Evolutionary conservation across 2,329 filamentous ascomycete species (phyloP), one percentile per base, ranked within the genome.

Genomic region (Fusarium illudens): DNA sequence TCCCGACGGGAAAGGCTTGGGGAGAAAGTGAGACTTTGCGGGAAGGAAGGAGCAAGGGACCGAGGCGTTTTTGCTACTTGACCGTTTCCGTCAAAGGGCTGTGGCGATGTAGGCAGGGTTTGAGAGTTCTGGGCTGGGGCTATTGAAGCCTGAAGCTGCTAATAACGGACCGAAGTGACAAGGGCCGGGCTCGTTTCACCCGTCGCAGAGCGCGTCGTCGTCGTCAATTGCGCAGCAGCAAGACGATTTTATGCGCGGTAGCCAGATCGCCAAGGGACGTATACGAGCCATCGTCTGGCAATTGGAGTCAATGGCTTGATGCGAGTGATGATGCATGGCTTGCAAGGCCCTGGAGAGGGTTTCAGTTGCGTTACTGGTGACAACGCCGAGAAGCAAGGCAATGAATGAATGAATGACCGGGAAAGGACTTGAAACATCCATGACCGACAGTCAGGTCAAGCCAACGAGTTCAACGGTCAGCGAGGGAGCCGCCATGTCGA

Each of bases 141-240:
- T 46, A 22, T 65, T 64, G 50, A 66, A 67, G 62, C 48, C 57
- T 60, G 65, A 62, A 69, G 62, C 67, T 70, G 70, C 58, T 30
- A 49, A 9, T n/a, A 36, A 13, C 67, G 67, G 67, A 57, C 64
- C 65, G 62, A 66, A 33, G 58, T 57, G 48, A 59, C 53, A 22
- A 64, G 56, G 56, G 44, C 60, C 34, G 52, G 36, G 56, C 67
- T 68, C 13, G 58, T 58, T 69, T 69, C 52, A 50, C 49, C 25
- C 32, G 46, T 52, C n/a, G 42, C 22, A 27, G 25, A 27, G 25
- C 6, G 25, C 25, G 25, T n/a, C n/a, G n/a, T 34, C 56, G n/a
- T 34, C 22, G 27, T 22, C 44, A n/a, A n/a, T n/a, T n/a, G n/a
- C n/a, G n/a, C n/a, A n/a, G n/a, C n/a, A n/a, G n/a, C n/a, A n/a